These are phyloP conservation scores for Stropharia rugosoannulata DNA, from an alignment of 768 basidiomycete genomes.

Conservation along the genomic window DNA sequence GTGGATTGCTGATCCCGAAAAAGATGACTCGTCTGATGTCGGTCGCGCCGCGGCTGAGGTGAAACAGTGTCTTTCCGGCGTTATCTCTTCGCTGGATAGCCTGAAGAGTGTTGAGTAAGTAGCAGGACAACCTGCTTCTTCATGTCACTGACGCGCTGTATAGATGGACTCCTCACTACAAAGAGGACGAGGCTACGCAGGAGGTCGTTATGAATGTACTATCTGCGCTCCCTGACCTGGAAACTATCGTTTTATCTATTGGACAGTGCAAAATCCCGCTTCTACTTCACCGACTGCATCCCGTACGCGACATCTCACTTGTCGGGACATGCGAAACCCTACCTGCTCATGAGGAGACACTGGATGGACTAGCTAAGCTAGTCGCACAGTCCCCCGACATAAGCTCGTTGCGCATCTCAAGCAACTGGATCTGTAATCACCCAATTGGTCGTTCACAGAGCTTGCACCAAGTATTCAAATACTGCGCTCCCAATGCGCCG, in stretches of 20 bases:
- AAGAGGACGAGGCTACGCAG: constrained; percentile 7
- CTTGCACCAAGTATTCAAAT: constrained; percentile 14
- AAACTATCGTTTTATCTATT: neutral
- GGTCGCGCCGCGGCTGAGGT: constrained; percentile 3
- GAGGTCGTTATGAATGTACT: constrained; percentile 6
- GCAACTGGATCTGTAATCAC: constrained; percentile 4
- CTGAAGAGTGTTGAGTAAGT: constrained; percentile 10
- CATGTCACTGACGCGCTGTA: neutral
- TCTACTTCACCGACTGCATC: neutral
- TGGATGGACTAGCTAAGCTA: constrained; percentile 8
- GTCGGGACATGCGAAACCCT: neutral
- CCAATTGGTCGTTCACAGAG: constrained; percentile 6
- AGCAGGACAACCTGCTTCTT: neutral
- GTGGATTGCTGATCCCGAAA: constrained; percentile 7
- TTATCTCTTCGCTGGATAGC: constrained; percentile 10
- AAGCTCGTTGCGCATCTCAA: constrained; percentile 5
- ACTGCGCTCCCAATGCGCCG: neutral
- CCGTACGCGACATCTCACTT: constrained; percentile 5
- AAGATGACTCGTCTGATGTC: constrained; percentile 4
- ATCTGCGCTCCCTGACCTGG: constrained; percentile 3
- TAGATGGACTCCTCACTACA: constrained; percentile 5
- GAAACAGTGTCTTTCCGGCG: constrained; percentile 5
- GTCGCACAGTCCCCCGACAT: constrained; percentile 9
- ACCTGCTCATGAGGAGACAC: constrained; percentile 1
- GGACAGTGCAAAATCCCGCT: constrained; percentile 3